Evolutionary conservation across 179 eudicot species (phyloP), one percentile per base, ranked within the genome.

Genomic region (Monotropa hypopitys): DNA sequence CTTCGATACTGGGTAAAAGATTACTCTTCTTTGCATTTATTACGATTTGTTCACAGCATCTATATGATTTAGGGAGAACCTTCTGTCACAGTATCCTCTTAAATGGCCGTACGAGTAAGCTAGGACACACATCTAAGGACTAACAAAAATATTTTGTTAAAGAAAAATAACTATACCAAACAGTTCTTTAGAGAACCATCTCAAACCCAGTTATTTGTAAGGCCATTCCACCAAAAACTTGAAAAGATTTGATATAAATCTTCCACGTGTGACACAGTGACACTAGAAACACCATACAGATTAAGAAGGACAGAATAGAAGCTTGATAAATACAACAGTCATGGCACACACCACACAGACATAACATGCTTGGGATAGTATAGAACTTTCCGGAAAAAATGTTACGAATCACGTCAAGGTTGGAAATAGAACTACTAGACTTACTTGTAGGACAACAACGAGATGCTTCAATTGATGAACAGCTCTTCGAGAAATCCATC

Each of bases 371-470:
- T n/a, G 18, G 28, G 40, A 42, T 56, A 21, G 42, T 12, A 3
- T 28, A 45, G 20, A 46, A 63, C 47, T n/a, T 32, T 28, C 78
- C 21, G 6, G 7, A 0, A 28, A 33, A 63, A 63, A 45, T 46
- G 43, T 62, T 8, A 11, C 11, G 13, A 6, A 35, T 20, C 26
- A 51, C n/a, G 35, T 6, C 61, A 47, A 11, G 69, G 45, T 40
- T 65, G 65, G 13, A 59, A 7, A 70, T 5, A 61, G 32, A 56
- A 40, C 9, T 69, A 83, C 16, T 35, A 65, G 18, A 68, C 93
- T 87, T 85, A 93, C 99, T 82, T 95, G 99, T 70, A 95, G 79
- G 73, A 74, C 26, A 65, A 89, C 54, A 49, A 86, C 65, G 67
- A 74, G 47, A 66, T 10, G 47, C 74, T 83, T 90, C 5, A 51